Base-by-base conservation (phyloP, 1,139 yeast genomes). In the Blastobotrys arbuscula region DNA sequence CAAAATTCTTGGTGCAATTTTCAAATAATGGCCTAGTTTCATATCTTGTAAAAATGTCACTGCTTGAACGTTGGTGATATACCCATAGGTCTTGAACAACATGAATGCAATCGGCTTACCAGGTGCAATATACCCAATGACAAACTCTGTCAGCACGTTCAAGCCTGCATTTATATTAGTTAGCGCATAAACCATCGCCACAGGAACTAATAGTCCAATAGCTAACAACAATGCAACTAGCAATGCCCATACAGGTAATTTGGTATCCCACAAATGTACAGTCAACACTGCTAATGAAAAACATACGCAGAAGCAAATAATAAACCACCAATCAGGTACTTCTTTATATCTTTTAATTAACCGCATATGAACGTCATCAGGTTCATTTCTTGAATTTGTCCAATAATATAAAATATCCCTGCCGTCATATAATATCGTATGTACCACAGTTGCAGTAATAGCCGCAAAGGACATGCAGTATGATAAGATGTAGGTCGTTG, bases 321-420 rank as follows among this genome's bases (percentile, higher is more conserved):
- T 59, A 59, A 71, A 83, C 84, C 86, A 79, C 86, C 87, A 81
- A 53, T 76, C 80, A 33, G 89, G 89, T 26, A 76, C 79, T 55
- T 77, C 80, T 47, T 69, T 74, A 64, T 82, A 83, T 39, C 67
- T 65, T 52, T 68, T 69, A 84, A 82, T 82, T 52, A 81, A 72
- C 56, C 82, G 73, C 69, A 73, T 74, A 62, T 81, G 88, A 24
- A 82, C 78, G 64, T 82, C 87, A 38, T 76, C 77, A 59, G 69
- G 68, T 36, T 64, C 63, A n/a, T 68, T 71, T 48, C 71, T 72
- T 40, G 71, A 70, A 57, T 68, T 64, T 55, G 66, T 70, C 59
- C 79, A 56, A 61, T 73, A 78, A 19, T 67, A 63, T 52, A 70
- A 55, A 49, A 83, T 74, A 51, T 77, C 80, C 44, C 64, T 69